Base-by-base conservation (phyloP, 2,329 filamentous ascomycete species). In the Ophiostoma pallidulum region DNA sequence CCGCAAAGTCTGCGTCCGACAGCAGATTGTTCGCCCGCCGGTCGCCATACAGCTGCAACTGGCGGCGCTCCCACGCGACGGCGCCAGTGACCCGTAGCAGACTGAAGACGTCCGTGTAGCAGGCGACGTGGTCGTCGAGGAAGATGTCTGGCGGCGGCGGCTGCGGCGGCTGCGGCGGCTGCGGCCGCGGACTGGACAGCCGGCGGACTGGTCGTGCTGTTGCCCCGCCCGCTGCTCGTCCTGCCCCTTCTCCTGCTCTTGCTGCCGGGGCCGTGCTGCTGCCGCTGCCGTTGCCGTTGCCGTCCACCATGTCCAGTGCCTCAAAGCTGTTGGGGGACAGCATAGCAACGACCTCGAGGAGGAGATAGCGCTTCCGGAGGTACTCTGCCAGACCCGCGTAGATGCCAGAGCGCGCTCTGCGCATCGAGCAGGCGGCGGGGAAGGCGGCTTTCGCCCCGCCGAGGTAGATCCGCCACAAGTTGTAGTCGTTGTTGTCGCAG, bases 31-130 rank as follows among this genome's bases (percentile, higher is more conserved):
- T 36, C 3, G 20, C 41, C 5, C 29, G 8, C 2, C 9, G 13
- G 8, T 22, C 19, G 14, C 41, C 29, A 14, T 20, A 9, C 12
- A 24, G 32, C 20, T 44, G 22, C n/a, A 20, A 12, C 33, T 20
- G 42, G 8, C 43, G 43, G 10, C 43, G 43, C 36, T 45, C 43
- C 43, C 43, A 45, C 1, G 43, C 43, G 3, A 45, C 35, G 7
- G 43, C 43, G 9, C 43, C 42, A n/a, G 39, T 39, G 35, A 45
- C 24, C 10, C 43, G 43, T 10, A 45, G 43, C 10, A 45, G 43
- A 12, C 24, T 24, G 14, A 45, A 45, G 12, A 45, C 18, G 26
- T 45, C 43, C 13, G 43, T 32, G 18, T 45, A 45, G 43, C 43
- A 45, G 26, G 43, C 26, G 14, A 45, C 35, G 28, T 45, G 43